Evolutionary conservation across 352 stramenopile species (phyloP), one percentile per base, ranked within the genome.

Genomic region (Albugo laibachii): DNA sequence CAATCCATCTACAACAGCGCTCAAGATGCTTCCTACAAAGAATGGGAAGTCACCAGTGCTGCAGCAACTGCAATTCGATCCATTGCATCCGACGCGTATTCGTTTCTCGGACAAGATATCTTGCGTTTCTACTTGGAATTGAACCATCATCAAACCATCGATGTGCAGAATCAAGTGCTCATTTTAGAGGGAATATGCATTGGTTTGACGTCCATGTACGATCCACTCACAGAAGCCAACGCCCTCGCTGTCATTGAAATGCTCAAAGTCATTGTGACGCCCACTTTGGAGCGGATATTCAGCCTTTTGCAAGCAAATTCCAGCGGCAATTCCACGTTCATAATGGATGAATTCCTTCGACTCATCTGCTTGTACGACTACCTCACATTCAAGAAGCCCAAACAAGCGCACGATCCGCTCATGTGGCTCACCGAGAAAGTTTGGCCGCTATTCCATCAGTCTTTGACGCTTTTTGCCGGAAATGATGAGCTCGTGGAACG

Each of bases 341-440:
- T 65, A 5, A 65, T 77, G 15, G 65, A 72, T 43, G 75, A 92
- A 38, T 55, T 92, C 41, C 51, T 86, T 36, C 73, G 78, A 2
- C 56, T 88, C n/a, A 81, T 92, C 36, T 81, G 73, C 56, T 61
- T 88, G 31, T 92, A 88, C 48, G 78, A 92, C 47, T 76, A 86
- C 37, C 56, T 87, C 13, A 55, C 67, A 13, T 52, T 81, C 16
- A 53, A 62, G n/a, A 49, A 47, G 39, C 61, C 14, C 13, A 36
- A 47, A 13, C 48, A 54, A n/a, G 37, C 35, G 11, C 57, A 66
- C 24, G 53, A 70, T 14, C 72, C 75, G 12, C 54, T 92, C 2
- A 52, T 87, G 21, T 57, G 72, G 55, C 54, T 92, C 20, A 88
- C 78, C 10, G 73, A 87, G 53, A 64, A 73, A 20, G 59, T 89